Evolutionary conservation across 2,329 filamentous ascomycete genomes (phyloP), one percentile per base, ranked within the genome.

Genomic region (Venturia carpophila): DNA sequence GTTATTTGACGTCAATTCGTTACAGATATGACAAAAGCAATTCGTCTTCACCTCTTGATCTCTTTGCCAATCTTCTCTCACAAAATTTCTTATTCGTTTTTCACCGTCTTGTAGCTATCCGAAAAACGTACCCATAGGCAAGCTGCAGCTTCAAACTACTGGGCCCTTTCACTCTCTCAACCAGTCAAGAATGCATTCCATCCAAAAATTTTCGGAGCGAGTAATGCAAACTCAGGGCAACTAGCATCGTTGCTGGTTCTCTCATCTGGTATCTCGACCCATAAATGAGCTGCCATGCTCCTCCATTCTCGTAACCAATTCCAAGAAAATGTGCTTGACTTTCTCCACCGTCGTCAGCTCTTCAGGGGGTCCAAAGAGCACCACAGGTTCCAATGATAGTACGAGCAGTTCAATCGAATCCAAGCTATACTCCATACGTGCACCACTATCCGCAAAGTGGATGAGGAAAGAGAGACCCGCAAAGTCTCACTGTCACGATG

Each of bases 251-350:
- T 3, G 52, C 52, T 52, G 47, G 3, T 27, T 52, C 21, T 52
- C 47, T 52, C 47, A 5, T 52, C 21, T 52, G 10, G 5, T 27
- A 4, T n/a, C 15, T 58, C 7, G 10, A 58, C 30, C 24, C 27
- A 52, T 21, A 52, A 49, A 52, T 10, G 21, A 52, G 47, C 1
- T 27, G 21, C 24, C 21, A 27, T 52, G 39, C 21, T 21, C 21
- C 47, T 52, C 5, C 13, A 52, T 5, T 3, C 11, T 27, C 47
- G 9, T 27, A 5, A n/a, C 30, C 52, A 58, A 37, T 13, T 1
- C 21, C 30, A n/a, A 58, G 30, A 34, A 52, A 37, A 58, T 58
- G 52, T 58, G 52, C 52, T 58, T 58, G 10, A 52, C 47, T 21
- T 52, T 52, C 21, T 52, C 47, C 11, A 15, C 21, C 47, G 24